These are phyloP conservation scores for Xylaria sp. DNA, from an alignment of 2,329 filamentous ascomycete species.

Conservation along the genomic window DNA sequence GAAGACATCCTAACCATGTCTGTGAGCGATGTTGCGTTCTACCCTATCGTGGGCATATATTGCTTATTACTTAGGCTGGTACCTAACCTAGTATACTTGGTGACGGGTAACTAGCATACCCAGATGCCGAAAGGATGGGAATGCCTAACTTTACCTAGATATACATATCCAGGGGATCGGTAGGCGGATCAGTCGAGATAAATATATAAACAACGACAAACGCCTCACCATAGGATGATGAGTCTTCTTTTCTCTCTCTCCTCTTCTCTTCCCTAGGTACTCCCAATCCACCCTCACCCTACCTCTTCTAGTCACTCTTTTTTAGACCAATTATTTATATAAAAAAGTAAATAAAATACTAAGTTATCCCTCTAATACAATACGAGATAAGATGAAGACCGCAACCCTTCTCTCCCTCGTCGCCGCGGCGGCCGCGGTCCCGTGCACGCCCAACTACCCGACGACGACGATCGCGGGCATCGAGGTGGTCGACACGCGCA, in stretches of 20 bases:
- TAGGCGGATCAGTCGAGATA: background rate
- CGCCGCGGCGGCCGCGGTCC: constrained; percentile 11
- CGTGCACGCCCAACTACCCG: constrained; percentile 29
- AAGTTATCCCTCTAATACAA: too few species aligned
- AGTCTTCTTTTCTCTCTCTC: background rate
- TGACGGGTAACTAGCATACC: background rate
- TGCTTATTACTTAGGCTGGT: background rate
- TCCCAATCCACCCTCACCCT: constrained; percentile 4
- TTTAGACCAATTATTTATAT: constrained; percentile 13
- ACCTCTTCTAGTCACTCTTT: constrained; percentile 31
- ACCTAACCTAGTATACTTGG: background rate
- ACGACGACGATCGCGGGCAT: constrained; percentile 37
- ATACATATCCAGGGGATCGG: background rate
- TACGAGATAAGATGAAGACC: constrained; percentile 32
- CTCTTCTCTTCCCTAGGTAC: background rate
- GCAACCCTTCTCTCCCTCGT: constrained; percentile 24
- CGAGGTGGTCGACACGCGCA: constrained; percentile 37
- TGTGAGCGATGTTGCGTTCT: too few species aligned
- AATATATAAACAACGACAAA: constrained; percentile 29
- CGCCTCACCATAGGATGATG: background rate
- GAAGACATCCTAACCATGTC: too few species aligned
- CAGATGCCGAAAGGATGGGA: constrained; percentile 13
- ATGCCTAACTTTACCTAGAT: background rate
- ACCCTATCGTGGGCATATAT: background rate
- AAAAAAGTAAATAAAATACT: constrained; percentile 11